Conservation (phyloP, 129 eudicot species). For the Artemisia argyi region DNA sequence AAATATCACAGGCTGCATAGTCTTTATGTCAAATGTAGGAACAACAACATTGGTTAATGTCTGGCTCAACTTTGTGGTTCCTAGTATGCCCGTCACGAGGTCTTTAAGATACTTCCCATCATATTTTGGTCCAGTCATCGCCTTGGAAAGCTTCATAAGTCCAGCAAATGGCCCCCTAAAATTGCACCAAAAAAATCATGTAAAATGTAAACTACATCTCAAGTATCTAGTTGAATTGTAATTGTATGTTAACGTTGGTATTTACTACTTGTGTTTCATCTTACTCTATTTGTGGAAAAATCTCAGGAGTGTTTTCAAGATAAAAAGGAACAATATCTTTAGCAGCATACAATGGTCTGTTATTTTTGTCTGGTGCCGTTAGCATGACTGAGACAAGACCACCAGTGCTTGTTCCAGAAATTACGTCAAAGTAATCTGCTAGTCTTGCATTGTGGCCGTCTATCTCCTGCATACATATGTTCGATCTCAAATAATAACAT, state of each 20-base stretch:
- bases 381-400: slow-evolving; percentile 28
- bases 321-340: slow-evolving; percentile 36
- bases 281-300: slow-evolving; percentile 32
- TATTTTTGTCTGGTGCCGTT: slow-evolving; percentile 30
- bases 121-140: slow-evolving; percentile 1
- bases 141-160: slow-evolving; percentile 19
- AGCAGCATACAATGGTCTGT: slow-evolving; percentile 34
- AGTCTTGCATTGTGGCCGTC: slow-evolving; percentile 29
- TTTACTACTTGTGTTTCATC: neutral
- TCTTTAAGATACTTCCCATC: slow-evolving; percentile 33
- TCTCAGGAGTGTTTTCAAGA: slow-evolving; percentile 26
- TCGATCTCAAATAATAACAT: too few species aligned
- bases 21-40: slow-evolving; percentile 59
- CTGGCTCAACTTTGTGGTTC: slow-evolving; percentile 33
- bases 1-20: slow-evolving; percentile 54
- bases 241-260: too few species aligned
- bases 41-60: slow-evolving; percentile 57
- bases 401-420: slow-evolving; percentile 37
- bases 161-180: slow-evolving; percentile 35
- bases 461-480: slow-evolving; percentile 14
- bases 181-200: neutral
- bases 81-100: slow-evolving; percentile 10
- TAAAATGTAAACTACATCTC: too few species aligned
- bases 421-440: slow-evolving; percentile 36
- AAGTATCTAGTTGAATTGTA: too few species aligned